phyloP scores from a whole-genome alignment of 208 protist genomes.

The Leishmania gerbilli region DNA sequence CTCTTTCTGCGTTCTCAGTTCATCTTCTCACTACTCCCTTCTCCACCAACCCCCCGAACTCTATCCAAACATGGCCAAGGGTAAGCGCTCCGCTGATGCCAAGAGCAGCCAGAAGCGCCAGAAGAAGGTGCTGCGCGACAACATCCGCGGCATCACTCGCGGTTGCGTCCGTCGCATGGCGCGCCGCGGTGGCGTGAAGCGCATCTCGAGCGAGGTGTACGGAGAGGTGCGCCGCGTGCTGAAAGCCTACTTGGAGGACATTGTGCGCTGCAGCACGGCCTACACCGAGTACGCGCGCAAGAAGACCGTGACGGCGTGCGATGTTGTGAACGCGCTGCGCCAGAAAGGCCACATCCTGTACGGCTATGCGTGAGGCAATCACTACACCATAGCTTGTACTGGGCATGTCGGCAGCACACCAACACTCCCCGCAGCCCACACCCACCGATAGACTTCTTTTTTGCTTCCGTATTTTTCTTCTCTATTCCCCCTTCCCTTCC shows the following conservation, averaged over 20 bases:
- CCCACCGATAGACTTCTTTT: neutral
- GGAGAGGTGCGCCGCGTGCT: slow-evolving; percentile 77
- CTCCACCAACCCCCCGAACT: neutral
- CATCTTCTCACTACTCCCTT: neutral
- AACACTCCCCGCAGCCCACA: neutral
- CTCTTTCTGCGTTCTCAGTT: neutral
- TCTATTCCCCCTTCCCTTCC: neutral
- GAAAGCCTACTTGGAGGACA: slow-evolving; percentile 81
- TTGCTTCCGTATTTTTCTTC: neutral
- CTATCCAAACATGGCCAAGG: slow-evolving; percentile 62
- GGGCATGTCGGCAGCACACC: neutral
- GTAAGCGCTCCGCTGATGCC: slow-evolving; percentile 71
- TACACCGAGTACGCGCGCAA: slow-evolving; percentile 87
- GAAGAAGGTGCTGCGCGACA: slow-evolving; percentile 88
- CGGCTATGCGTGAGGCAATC: slow-evolving; percentile 69
- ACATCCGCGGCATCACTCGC: slow-evolving; percentile 85
- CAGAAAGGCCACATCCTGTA: slow-evolving; percentile 90
- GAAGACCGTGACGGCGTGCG: slow-evolving; percentile 84
- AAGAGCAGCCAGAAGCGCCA: slow-evolving; percentile 80
- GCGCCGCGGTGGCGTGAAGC: slow-evolving; percentile 92
- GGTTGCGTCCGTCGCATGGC: slow-evolving; percentile 90
- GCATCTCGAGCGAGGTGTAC: slow-evolving; percentile 79
- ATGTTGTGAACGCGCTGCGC: slow-evolving; percentile 91
- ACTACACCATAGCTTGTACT: neutral
- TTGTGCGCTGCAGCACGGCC: slow-evolving; percentile 79